A percentile compares a stretch with the other conserved stretches of the same genome.
Evolutionary conservation across 192 early-diverging fungal species (phyloP).

Genomic region (Obelidium mucronatum): DNA sequence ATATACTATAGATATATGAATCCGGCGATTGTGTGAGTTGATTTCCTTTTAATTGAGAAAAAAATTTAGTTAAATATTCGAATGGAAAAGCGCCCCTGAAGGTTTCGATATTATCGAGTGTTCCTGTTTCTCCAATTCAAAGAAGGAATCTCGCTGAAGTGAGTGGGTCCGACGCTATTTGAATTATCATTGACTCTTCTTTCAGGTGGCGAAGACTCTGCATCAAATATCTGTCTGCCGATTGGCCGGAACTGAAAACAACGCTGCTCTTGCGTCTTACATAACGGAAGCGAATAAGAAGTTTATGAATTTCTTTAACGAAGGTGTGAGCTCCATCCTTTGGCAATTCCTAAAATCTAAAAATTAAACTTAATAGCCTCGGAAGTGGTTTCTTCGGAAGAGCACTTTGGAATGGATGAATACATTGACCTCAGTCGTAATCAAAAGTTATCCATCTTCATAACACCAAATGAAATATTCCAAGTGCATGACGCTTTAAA

Average conservation of each 20-base stretch:
- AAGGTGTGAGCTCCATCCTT: slow-evolving; percentile 51
- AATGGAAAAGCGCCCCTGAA: slow-evolving; percentile 82
- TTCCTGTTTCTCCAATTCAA: slow-evolving; percentile 82
- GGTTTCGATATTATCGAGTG: slow-evolving; percentile 93
- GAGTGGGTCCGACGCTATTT: neutral
- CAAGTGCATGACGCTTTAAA: slow-evolving; percentile 83
- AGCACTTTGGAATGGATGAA: slow-evolving; percentile 87
- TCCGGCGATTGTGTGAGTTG: slow-evolving; percentile 87
- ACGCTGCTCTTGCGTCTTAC: slow-evolving; percentile 82
- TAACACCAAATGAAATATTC: slow-evolving; percentile 91
- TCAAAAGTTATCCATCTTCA: slow-evolving; percentile 86
- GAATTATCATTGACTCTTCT: neutral
- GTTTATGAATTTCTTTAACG: slow-evolving; percentile 87
- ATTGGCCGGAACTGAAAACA: slow-evolving; percentile 61
- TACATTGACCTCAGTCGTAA: slow-evolving; percentile 78
- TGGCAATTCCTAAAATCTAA: neutral
- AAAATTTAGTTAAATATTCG: slow-evolving; percentile 1
- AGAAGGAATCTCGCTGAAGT: slow-evolving; percentile 95
- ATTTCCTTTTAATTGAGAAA: no score
- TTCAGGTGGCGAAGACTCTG: slow-evolving; percentile 82
- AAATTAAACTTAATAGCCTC: slow-evolving; percentile 61
- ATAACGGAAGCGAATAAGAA: slow-evolving; percentile 76
- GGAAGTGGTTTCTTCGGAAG: slow-evolving; percentile 86
- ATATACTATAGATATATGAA: slow-evolving; percentile 99
- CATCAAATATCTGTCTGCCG: slow-evolving; percentile 95